phyloP scores from a whole-genome alignment of 805 yeast genomes.

The Ogataea populi-albae region DNA sequence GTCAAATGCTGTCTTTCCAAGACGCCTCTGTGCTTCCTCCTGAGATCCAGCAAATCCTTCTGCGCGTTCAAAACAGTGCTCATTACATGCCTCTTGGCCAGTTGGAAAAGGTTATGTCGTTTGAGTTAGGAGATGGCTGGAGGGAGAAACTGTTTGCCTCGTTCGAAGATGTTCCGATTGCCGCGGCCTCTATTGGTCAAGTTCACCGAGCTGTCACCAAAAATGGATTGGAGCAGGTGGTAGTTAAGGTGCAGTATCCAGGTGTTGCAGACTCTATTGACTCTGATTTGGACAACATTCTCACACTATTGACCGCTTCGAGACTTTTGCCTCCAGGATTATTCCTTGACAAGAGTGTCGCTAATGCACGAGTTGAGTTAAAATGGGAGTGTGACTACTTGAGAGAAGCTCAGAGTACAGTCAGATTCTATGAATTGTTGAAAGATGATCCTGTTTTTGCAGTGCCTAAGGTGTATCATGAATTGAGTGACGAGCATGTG shows the following conservation, averaged over 20 bases:
- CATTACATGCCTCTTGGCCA: constrained; percentile 96
- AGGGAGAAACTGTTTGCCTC: constrained; percentile 57
- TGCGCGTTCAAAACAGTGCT: constrained; percentile 89
- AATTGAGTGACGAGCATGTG: constrained; percentile 75
- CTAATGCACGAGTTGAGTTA: constrained; percentile 86
- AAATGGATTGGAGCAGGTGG: constrained; percentile 65
- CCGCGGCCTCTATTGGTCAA: constrained; percentile 97
- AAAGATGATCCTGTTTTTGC: constrained; percentile 60
- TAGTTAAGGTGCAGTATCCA: constrained; percentile 95
- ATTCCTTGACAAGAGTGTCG: constrained; percentile 87
- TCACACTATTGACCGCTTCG: constrained; percentile 82
- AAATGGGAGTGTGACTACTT: constrained; percentile 98
- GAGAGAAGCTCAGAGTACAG: constrained; percentile 79
- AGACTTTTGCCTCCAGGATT: constrained; percentile 85
- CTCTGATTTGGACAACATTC: constrained; percentile 83
- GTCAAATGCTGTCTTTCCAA: constrained; percentile 96
- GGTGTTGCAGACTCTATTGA: constrained; percentile 94
- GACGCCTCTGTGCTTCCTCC: constrained; percentile 81
- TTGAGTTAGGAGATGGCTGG: constrained; percentile 82
- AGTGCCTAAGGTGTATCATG: constrained; percentile 79
- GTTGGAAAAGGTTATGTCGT: constrained; percentile 66
- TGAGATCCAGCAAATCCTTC: constrained; percentile 76
- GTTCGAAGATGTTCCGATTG: constrained; percentile 87
- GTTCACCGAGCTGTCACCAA: constrained; percentile 81
- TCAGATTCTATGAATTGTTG: constrained; percentile 61